Base-by-base conservation (phyloP, 2,329 filamentous ascomycete genomes). In the Exserohilum turcica region DNA sequence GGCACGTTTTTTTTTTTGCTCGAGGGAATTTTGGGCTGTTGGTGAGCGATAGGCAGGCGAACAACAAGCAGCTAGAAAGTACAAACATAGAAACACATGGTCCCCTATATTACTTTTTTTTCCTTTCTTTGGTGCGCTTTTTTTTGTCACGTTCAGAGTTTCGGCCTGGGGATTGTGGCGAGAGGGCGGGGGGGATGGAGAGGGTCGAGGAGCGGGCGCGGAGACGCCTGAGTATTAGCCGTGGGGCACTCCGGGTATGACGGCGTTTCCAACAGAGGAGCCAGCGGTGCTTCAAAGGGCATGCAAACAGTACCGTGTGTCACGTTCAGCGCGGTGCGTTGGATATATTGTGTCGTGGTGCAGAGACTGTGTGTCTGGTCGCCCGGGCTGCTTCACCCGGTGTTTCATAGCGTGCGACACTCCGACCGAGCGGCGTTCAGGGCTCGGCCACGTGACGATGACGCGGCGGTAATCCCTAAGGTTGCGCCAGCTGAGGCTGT, bases 391-490 rank as follows among this genome's bases (percentile, higher is more conserved):
- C 32, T 43, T 51, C 49, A 45, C 21, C 18, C 37, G 16, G 37
- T 45, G 56, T 56, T 57, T 57, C 56, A 56, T 28, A 12, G 27
- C 33, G 18, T 53, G 48, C 52, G 48, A 50, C 47, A 49, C 46
- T 52, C 52, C 48, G 55, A 53, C 31, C 21, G 31, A 21, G 16
- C 32, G 16, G 36, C 45, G 32, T 43, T 51, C 44, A 35, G 47
- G 53, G 24, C 21, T 5, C 15, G n/a, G 19, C 28, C 56, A 59
- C 58, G 50, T 54, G 53, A 54, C 36, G 47, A 54, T 54, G 52
- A 54, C 52, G 52, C 52, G 52, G 52, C 52, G 36, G 46, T 28
- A 28, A 31, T 33, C 45, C 29, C 40, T 51, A 51, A 46, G 42
- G 42, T 45, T 33, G 47, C 51, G 38, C 54, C 48, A 36, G 45